Evolutionary conservation across 129 eudicot species (phyloP), one percentile per base, ranked within the genome.

Genomic region (Lactuca sativa): DNA sequence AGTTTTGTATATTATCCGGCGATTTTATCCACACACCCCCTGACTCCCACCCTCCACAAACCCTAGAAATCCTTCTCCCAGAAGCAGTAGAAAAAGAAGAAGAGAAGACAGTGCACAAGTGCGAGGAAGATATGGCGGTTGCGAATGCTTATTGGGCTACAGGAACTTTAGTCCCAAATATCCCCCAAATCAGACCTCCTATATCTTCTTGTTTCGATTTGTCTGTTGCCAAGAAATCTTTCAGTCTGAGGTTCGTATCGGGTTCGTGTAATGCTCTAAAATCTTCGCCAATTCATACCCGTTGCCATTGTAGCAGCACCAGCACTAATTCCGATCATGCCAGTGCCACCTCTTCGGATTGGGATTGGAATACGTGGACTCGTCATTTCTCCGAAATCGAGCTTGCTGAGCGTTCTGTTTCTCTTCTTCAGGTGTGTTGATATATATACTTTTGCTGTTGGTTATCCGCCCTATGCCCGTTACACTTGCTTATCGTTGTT

Each of bases 291-390:
- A 8, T 64, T 18, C 53, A 53, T 58, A 18, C 68, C 21, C 58
- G 59, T 11, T 84, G 85, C 64, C 85, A 80, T 6, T 86, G 88
- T 69, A 74, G 70, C 40, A 64, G 54, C 33, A 64, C 58, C 31
- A 31, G 55, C 30, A 25, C 9, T 44, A 30, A 25, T 44, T 72
- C 82, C 67, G 72, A 60, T 43, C 56, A 54, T 44, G 71, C 76
- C 47, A 74, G 48, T 44, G 71, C 76, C 47, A 74, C 86, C 64
- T 80, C 81, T 13, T 84, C 82, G 9, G 92, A 83, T 34, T 95
- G 99, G 99, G 99, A 90, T 82, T 95, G 99, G 99, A 87, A 72
- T 72, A 82, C 86, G 41, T 95, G 99, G 99, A 83, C 76, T 5
- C 85, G 97, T 40, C 87, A 95, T 81, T 95, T 95, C 65, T 58